phyloP scores from a whole-genome alignment of 805 yeast genomes.

The Barnettozyma siamensis region DNA sequence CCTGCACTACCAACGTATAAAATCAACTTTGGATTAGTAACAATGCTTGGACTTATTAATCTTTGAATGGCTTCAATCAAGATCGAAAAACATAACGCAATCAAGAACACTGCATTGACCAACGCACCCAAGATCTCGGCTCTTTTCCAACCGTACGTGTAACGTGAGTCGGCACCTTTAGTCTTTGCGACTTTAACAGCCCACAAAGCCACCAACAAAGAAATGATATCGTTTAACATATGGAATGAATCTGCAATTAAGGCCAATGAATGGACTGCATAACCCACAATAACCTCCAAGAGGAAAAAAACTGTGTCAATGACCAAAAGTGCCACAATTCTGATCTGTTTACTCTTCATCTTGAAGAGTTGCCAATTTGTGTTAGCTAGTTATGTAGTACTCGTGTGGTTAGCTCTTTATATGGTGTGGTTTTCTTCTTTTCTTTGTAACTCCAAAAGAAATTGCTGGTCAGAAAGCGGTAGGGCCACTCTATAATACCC shows the following conservation, averaged over 20 bases:
- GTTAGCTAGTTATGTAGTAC: not conserved
- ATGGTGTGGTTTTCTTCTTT: too few species aligned
- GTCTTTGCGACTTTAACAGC: conserved; percentile 88
- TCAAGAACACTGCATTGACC: conserved; percentile 84
- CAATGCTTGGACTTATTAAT: conserved; percentile 70
- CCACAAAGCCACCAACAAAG: conserved; percentile 88
- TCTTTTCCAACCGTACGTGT: conserved; percentile 97
- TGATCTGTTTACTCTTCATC: conserved; percentile 46
- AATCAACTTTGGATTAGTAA: conserved; percentile 78
- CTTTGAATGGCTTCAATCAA: conserved; percentile 91
- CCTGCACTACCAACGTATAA: conserved; percentile 82
- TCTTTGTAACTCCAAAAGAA: too few species aligned
- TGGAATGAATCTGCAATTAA: conserved; percentile 95
- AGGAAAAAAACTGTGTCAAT: conserved; percentile 82
- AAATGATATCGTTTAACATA: conserved; percentile 92
- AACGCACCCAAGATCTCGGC: conserved; percentile 96
- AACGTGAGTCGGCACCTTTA: conserved; percentile 76
- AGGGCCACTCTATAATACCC: too few species aligned
- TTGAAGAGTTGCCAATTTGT: not conserved
- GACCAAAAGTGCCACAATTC: conserved; percentile 64
- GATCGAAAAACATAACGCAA: conserved; percentile 90
- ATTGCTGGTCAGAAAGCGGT: too few species aligned
- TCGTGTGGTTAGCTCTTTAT: too few species aligned
- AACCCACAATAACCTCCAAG: conserved; percentile 79
- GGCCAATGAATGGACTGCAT: conserved; percentile 90